phyloP scores from a whole-genome alignment of 2,329 filamentous ascomycete genomes.

The Colletotrichum tropicale region DNA sequence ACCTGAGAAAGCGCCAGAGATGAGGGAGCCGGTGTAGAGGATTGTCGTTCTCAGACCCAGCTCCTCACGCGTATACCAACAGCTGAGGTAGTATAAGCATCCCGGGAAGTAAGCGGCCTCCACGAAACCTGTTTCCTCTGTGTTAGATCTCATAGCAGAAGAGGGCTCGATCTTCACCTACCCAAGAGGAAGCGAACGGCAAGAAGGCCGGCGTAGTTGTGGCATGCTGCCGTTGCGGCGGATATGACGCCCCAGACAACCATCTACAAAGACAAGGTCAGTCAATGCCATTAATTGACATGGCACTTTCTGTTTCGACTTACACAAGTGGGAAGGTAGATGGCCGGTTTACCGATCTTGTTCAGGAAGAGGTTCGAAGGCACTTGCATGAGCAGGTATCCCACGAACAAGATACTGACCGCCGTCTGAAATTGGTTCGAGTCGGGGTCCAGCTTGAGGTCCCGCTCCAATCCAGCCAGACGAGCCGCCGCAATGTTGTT shows the following conservation, averaged over 20 bases:
- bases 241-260: constrained; percentile 54
- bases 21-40: constrained; percentile 70
- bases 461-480: constrained; percentile 52
- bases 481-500: constrained; percentile 54
- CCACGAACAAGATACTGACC: constrained; percentile 56
- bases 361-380: constrained; percentile 57
- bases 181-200: constrained; percentile 34
- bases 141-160: background rate
- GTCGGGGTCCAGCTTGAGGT: constrained; percentile 34
- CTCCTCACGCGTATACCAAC: constrained; percentile 75
- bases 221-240: constrained; percentile 37
- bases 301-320: constrained; percentile 18
- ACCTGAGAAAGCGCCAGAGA: constrained; percentile 75
- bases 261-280: constrained; percentile 11
- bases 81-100: constrained; percentile 66
- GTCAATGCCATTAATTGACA: accelerated
- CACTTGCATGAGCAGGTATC: constrained; percentile 56
- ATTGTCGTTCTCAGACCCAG: constrained; percentile 68
- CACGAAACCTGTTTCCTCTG: background rate
- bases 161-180: background rate
- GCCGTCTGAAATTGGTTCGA: constrained; percentile 40
- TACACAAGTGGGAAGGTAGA: constrained; percentile 50
- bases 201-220: constrained; percentile 35
- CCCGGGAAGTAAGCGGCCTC: constrained; percentile 31
- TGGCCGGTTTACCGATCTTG: constrained; percentile 51